Base-by-base conservation (phyloP, 129 eudicot species). In the Chrysanthemum lavandulifolium region DNA sequence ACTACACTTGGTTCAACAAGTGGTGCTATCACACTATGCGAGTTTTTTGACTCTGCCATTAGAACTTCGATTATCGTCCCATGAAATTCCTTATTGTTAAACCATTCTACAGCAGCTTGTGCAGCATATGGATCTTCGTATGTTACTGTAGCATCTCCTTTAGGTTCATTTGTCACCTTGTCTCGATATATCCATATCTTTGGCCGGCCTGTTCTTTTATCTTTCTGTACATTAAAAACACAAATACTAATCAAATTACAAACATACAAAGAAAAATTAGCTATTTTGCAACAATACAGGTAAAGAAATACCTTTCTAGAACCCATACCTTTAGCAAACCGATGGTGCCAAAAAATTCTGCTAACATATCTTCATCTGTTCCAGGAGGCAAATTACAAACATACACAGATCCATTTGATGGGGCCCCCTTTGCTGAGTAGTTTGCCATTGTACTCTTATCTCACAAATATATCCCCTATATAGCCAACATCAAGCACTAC, bases 51-150 rank as follows among this genome's bases (percentile, higher is more conserved):
- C 81, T 94, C 91, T 4, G 99, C 99, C 75, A 94, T 79, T 47
- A 84, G 84, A 74, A 94, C 99, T 45, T 92, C 88, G 54, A 94
- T 90, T 2, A 71, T 76, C 33, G 75, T 68, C 77, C 99, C 99
- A 72, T 94, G 96, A 75, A 94, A 94, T 2, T 94, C 97, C 78
- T 90, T 88, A 78, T 90, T 86, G 75, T 94, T 90, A 79, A 94
- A 94, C 99, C 99, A 94, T 65, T 94, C 99, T 68, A 94, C 97
- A 72, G 99, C 99, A 67, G 99, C 99, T 73, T 78, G 84, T 75
- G 99, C 99, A 79, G 99, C 99, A 81, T 88, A 87, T 47, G 99
- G 99, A 82, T 94, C 99, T 71, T 94, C 99, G 83, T 88, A 94
- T 16, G 98, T 94, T 36, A 94, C 90, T 5, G 97, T 94, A 62